phyloP scores from a whole-genome alignment of 2,329 filamentous ascomycete species.

The Pestalotiopsis sp. region DNA sequence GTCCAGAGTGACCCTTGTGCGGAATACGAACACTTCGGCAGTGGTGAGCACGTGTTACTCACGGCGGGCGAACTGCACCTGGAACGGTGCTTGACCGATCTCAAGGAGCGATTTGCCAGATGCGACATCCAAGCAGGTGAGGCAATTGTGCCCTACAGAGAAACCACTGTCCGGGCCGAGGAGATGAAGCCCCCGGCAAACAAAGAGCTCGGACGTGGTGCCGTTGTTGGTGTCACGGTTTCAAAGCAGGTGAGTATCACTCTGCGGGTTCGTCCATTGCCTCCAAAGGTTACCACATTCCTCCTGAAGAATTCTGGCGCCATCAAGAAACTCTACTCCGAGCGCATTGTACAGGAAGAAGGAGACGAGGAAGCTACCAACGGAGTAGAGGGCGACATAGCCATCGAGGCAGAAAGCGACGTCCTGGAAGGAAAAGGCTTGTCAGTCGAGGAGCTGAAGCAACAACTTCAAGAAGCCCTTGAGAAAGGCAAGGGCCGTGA shows the following conservation, averaged over 20 bases:
- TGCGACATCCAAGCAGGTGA: conserved; percentile 95
- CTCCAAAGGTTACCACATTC: conserved; percentile 79
- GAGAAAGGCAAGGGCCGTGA: conserved; percentile 75
- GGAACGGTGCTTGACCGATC: conserved; percentile 89
- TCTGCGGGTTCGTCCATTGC: conserved; percentile 78
- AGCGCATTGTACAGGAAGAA: conserved; percentile 59
- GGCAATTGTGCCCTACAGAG: conserved; percentile 93
- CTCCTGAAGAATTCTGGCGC: conserved; percentile 77
- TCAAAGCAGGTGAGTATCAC: conserved; percentile 85
- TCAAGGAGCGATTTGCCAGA: conserved; percentile 87
- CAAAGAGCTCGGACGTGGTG: conserved; percentile 83
- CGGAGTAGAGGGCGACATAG: conserved; percentile 38
- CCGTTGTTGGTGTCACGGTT: conserved; percentile 72
- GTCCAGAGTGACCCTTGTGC: conserved; percentile 96
- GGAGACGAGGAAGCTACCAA: conserved; percentile 30
- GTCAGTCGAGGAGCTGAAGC: conserved; percentile 75
- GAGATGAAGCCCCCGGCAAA: conserved; percentile 92
- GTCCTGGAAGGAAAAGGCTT: conserved; percentile 64
- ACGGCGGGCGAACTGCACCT: conserved; percentile 95
- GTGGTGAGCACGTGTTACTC: conserved; percentile 91
- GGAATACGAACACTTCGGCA: conserved; percentile 90
- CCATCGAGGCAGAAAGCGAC: conserved; percentile 57
- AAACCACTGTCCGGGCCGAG: conserved; percentile 83
- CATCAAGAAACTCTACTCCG: conserved; percentile 78
- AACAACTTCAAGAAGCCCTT: conserved; percentile 69